Conservation (phyloP, 139 green algal species). For the Asterochloris sp. region DNA sequence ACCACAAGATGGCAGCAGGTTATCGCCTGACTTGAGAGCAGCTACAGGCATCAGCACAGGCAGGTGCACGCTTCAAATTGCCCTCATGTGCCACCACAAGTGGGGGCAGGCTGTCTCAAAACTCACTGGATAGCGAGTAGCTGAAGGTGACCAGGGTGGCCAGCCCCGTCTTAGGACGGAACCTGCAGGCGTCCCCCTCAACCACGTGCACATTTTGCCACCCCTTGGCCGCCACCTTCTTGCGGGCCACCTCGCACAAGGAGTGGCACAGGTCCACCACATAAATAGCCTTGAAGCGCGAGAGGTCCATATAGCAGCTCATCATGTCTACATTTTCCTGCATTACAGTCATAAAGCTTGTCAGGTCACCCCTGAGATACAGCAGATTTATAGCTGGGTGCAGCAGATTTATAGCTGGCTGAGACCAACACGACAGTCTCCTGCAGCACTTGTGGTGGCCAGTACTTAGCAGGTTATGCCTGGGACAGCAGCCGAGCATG, state of each 20-base stretch:
- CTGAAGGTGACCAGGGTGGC: conserved; percentile 95
- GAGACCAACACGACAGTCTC: too few species aligned
- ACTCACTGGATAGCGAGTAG: conserved; percentile 93
- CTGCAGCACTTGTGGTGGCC: too few species aligned
- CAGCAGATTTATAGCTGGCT: too few species aligned
- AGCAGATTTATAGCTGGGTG: too few species aligned
- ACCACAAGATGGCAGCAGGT: too few species aligned
- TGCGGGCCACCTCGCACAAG: conserved; percentile 79
- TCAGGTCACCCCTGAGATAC: too few species aligned
- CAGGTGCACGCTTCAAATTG: neutral
- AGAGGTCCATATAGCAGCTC: conserved; percentile 84
- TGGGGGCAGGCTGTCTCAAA: neutral
- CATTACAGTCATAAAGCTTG: neutral
- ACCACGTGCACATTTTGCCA: conserved; percentile 95
- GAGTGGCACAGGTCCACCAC: conserved; percentile 93
- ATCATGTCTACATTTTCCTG: conserved; percentile 97
- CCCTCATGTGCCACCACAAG: neutral
- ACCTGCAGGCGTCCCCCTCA: conserved; percentile 90
- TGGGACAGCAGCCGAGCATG: too few species aligned
- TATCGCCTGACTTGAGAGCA: too few species aligned
- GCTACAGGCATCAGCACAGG: too few species aligned
- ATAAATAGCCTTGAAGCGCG: conserved; percentile 92
- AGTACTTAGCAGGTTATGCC: too few species aligned
- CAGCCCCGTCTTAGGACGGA: conserved; percentile 54
- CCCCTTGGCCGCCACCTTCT: conserved; percentile 73